phyloP scores from a whole-genome alignment of 495 filamentous ascomycete species.

The Pseudotulostoma volvatum region DNA sequence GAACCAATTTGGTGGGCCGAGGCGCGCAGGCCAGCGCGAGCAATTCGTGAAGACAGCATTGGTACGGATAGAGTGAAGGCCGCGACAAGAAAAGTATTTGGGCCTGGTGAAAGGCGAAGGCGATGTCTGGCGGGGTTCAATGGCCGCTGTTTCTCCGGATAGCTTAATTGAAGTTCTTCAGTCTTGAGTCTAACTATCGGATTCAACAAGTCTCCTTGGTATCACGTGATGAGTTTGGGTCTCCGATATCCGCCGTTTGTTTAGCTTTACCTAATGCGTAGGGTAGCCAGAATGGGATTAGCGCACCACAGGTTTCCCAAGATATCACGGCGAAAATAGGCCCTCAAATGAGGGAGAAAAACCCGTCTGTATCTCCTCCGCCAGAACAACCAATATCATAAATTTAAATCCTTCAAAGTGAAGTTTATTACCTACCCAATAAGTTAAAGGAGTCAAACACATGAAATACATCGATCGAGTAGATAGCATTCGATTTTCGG shows the following conservation, averaged over 20 bases:
- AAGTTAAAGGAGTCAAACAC: too few species aligned
- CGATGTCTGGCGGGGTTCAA: background rate
- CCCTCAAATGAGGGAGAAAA: too few species aligned
- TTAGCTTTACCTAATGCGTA: too few species aligned
- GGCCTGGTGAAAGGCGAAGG: background rate
- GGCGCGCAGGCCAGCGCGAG: slow-evolving; percentile 34
- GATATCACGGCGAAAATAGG: too few species aligned
- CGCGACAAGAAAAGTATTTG: background rate
- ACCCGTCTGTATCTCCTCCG: too few species aligned
- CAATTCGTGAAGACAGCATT: slow-evolving; percentile 28
- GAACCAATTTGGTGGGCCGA: slow-evolving; percentile 28
- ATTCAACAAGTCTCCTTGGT: background rate
- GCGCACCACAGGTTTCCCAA: too few species aligned
- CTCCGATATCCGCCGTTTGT: background rate
- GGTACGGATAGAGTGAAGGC: slow-evolving; percentile 8
- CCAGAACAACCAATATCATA: too few species aligned
- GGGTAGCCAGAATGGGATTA: too few species aligned
- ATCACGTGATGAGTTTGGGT: background rate
- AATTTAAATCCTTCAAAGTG: too few species aligned
- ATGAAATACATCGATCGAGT: too few species aligned
- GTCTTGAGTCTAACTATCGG: background rate
- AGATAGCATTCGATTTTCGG: too few species aligned
- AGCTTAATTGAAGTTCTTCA: background rate
- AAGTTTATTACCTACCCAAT: too few species aligned
- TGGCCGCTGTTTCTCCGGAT: background rate